Evolutionary conservation across 1,284 basidiomycete genomes (phyloP), one percentile per base, ranked within the genome.

Genomic region (Pseudozyma pruni): DNA sequence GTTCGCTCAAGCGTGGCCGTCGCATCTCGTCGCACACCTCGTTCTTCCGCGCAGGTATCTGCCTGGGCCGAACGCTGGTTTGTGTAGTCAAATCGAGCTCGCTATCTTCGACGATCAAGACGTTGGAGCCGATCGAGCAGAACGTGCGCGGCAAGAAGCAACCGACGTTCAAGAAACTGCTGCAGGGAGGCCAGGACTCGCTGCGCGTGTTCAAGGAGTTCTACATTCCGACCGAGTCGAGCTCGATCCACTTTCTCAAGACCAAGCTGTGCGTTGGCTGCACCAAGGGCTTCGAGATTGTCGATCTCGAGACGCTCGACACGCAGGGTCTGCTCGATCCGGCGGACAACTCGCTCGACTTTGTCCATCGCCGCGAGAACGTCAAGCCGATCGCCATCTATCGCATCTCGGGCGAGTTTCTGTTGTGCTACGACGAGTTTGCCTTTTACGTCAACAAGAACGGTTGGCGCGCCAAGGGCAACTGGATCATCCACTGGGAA

Each of bases 381-480:
- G 87, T 96, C 46, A 88, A 91, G 58, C 96, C 96, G 8, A 91
- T 98, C 86, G 93, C 94, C 8, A 97, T 99, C 67, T 99, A 95
- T 83, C 88, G 95, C 47, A 92, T 98, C 70, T 93, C 94, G 73
- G 93, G 94, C 78, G 95, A 98, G 81, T 98, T 99, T 84, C 84
- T 99, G 61, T 84, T 99, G 39, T 99, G 96, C 83, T 99, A 98
- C 84, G 95, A 98, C 84, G 95, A 98, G 84, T 98, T 97, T 82
- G 95, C 96, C 0, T 98, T 99, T 83, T 98, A 97, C 84, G 93
- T 98, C 76, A 96, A 98, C 84, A 94, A 93, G 86, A 95, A 90
- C 73, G 96, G 96, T 11, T 92, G 93, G 87, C 87, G 94, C 55
- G 92, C 94, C 42, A 87, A 93, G 52, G 90, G 88, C 72, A 90